phyloP scores from a whole-genome alignment of 2,329 filamentous ascomycete species.

The Colletotrichum nymphaeae region DNA sequence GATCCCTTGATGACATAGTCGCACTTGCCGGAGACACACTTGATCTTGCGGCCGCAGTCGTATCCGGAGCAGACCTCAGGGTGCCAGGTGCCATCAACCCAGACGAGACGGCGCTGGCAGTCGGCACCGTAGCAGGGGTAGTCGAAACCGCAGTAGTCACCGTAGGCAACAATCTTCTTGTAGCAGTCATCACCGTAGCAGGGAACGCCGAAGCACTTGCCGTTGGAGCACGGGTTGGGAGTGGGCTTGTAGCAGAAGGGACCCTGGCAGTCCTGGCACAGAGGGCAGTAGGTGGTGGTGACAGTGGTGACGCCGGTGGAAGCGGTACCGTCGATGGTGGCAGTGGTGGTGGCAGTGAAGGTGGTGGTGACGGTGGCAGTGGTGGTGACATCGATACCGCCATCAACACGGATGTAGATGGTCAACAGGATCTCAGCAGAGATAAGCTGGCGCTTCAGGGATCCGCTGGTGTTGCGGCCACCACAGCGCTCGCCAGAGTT shows the following conservation, averaged over 20 bases:
- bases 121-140: constrained; percentile 41
- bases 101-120: constrained; percentile 37
- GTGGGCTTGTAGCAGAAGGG: constrained; percentile 25
- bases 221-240: background rate
- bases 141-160: constrained; percentile 46
- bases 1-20: constrained; percentile 12
- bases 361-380: constrained; percentile 16
- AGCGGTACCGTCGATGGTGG: constrained; percentile 6
- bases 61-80: constrained; percentile 23
- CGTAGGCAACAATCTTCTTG: constrained; percentile 49
- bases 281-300: constrained; percentile 26
- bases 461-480: constrained; percentile 41
- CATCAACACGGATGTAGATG: constrained; percentile 20
- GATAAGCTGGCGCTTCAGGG: constrained; percentile 21
- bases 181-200: constrained; percentile 38
- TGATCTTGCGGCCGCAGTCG: constrained; percentile 33
- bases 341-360: constrained; percentile 6
- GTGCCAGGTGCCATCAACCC: constrained; percentile 26
- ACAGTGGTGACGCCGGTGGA: background rate
- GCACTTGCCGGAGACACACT: constrained; percentile 21
- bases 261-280: constrained; percentile 24
- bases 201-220: background rate
- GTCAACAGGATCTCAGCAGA: constrained; percentile 21
- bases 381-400: background rate
- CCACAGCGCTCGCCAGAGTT: constrained; percentile 54